These are phyloP conservation scores for Hypoxylon sp. DNA, from an alignment of 2,329 filamentous ascomycete species.

Conservation along the genomic window DNA sequence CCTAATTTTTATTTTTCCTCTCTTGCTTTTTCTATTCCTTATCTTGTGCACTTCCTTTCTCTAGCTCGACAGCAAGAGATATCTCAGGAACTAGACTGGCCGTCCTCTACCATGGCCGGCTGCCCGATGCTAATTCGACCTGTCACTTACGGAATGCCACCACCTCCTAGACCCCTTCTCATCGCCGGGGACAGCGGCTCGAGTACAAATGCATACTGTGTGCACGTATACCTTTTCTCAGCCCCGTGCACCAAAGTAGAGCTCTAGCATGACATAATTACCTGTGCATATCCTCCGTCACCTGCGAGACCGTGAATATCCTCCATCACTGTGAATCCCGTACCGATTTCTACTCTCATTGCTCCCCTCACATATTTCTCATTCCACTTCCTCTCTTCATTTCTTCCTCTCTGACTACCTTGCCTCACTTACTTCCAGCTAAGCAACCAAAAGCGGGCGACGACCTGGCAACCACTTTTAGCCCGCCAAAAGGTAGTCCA, in stretches of 20 bases:
- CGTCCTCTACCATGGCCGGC: not conserved
- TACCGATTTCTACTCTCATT: not conserved
- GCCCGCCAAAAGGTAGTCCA: not conserved
- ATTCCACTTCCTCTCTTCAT: not conserved
- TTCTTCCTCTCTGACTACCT: no score
- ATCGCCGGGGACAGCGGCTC: not conserved
- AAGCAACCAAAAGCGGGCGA: not conserved
- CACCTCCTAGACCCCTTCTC: not conserved
- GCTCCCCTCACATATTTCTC: not conserved
- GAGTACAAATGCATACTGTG: not conserved
- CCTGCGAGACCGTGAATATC: no score
- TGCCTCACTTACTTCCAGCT: no score
- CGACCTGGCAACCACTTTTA: not conserved
- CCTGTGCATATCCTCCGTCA: not conserved
- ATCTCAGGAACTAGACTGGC: no score
- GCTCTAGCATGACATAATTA: not conserved
- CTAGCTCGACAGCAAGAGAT: no score
- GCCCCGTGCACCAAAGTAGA: not conserved
- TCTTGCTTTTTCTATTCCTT: no score
- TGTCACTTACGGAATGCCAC: not conserved
- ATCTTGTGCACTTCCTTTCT: no score
- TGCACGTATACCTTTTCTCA: not conserved
- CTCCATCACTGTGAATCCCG: not conserved
- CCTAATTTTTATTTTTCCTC: no score
- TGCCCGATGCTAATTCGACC: not conserved